phyloP scores from a whole-genome alignment of 2,329 filamentous ascomycete genomes.

The Scorias spongiosa region DNA sequence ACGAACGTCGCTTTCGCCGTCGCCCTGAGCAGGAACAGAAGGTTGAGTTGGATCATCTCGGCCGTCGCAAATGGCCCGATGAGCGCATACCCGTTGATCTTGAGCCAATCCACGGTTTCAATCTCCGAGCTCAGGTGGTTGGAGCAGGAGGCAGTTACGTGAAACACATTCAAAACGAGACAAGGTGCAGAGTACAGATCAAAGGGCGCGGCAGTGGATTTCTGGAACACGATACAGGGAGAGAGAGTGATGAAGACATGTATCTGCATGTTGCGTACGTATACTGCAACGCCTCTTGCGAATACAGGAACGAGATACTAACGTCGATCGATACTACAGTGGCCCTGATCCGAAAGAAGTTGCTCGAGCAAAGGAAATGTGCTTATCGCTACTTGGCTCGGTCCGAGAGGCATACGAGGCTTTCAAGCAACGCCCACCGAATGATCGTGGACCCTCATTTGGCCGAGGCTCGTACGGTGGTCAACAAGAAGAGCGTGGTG shows the following conservation, averaged over 20 bases:
- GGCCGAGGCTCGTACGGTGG: constrained; percentile 20
- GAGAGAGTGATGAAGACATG: constrained; percentile 91
- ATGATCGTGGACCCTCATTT: constrained; percentile 20
- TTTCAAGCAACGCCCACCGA: constrained; percentile 53
- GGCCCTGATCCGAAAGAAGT: constrained; percentile 81
- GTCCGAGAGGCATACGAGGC: constrained; percentile 79
- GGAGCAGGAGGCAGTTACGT: constrained; percentile 90
- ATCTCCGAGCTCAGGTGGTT: constrained; percentile 88
- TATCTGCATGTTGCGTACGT: constrained; percentile 87
- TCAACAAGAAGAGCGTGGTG: constrained; percentile 20
- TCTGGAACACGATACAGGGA: constrained; percentile 73
- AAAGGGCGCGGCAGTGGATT: constrained; percentile 94
- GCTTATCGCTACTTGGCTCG: constrained; percentile 71
- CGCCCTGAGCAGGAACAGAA: constrained; percentile 41
- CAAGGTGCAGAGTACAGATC: constrained; percentile 90
- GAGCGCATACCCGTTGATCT: constrained; percentile 84
- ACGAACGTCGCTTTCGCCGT: constrained; percentile 81
- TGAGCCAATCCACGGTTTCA: constrained; percentile 86
- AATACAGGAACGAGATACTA: not conserved
- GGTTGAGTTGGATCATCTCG: constrained; percentile 80
- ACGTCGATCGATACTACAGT: constrained; percentile 29
- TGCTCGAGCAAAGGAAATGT: constrained; percentile 71
- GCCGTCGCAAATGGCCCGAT: constrained; percentile 95
- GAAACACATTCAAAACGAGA: constrained; percentile 95
- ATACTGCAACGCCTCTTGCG: constrained; percentile 1